Percentiles rank a stretch among this genome's conserved stretches.
These are phyloP conservation scores for Diplodia seriata DNA, from an alignment of 2,329 filamentous ascomycete genomes.

Conservation along the genomic window DNA sequence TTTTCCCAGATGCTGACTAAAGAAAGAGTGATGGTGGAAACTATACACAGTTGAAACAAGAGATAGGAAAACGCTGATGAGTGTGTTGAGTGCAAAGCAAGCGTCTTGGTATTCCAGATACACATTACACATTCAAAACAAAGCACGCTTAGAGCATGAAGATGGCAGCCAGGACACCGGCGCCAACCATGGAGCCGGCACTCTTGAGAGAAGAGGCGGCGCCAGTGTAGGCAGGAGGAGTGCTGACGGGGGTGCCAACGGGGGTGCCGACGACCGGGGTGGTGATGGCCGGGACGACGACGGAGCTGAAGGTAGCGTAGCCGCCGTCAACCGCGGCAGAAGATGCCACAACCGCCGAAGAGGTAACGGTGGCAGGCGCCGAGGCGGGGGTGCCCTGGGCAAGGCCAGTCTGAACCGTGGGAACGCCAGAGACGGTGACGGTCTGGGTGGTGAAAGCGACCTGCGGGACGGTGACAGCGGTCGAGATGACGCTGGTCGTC, in stretches of 20 bases:
- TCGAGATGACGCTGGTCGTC: slow-evolving; percentile 45
- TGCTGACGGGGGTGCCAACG: slow-evolving; percentile 36
- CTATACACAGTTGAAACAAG: slow-evolving; percentile 13
- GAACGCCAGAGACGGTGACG: slow-evolving; percentile 41
- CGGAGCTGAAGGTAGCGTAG: slow-evolving; percentile 38
- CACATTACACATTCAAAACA: slow-evolving; percentile 30
- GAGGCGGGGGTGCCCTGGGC: slow-evolving; percentile 45
- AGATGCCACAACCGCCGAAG: not conserved
- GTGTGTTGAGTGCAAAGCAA: not conserved
- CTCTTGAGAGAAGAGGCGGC: slow-evolving; percentile 39
- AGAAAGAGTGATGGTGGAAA: not conserved
- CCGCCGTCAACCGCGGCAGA: slow-evolving; percentile 11
- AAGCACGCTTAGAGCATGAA: slow-evolving; percentile 27
- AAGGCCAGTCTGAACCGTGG: slow-evolving; percentile 45
- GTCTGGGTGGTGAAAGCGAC: slow-evolving; percentile 53
- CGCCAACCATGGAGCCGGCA: slow-evolving; percentile 24
- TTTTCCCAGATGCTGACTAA: slow-evolving; percentile 20
- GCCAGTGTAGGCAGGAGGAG: slow-evolving; percentile 45
- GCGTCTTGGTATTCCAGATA: slow-evolving; percentile 28
- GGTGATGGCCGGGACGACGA: slow-evolving; percentile 38
- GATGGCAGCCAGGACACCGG: slow-evolving; percentile 27
- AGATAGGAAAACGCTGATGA: slow-evolving; percentile 10
- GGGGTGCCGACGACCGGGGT: slow-evolving; percentile 38
- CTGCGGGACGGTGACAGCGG: slow-evolving; percentile 55
- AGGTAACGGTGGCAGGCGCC: slow-evolving; percentile 37